These are phyloP conservation scores for Talaromyces sp. DNA, from an alignment of 2,329 filamentous ascomycete genomes.

Conservation along the genomic window DNA sequence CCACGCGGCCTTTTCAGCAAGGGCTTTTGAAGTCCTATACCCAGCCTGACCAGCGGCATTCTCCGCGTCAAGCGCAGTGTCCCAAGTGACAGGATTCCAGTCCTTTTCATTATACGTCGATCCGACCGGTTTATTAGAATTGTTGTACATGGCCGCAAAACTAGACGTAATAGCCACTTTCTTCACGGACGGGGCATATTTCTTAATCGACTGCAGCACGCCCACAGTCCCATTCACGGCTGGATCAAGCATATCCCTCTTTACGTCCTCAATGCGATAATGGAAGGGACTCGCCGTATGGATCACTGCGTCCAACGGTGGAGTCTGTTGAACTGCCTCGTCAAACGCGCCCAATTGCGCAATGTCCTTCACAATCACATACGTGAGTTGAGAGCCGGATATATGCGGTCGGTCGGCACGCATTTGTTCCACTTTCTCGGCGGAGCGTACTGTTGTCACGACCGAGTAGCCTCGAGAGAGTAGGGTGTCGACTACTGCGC, in stretches of 20 bases:
- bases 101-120: slow-evolving; percentile 44
- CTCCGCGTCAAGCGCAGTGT: slow-evolving; percentile 31
- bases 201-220: slow-evolving; percentile 21
- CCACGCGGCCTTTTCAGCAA: slow-evolving; percentile 24
- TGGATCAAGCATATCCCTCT: slow-evolving; percentile 25
- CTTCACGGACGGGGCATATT: slow-evolving; percentile 23
- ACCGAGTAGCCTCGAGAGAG: slow-evolving; percentile 19
- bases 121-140: slow-evolving; percentile 22
- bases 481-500: slow-evolving; percentile 20
- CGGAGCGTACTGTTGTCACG: slow-evolving; percentile 25
- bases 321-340: slow-evolving; percentile 21
- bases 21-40: slow-evolving; percentile 50
- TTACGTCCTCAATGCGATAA: slow-evolving; percentile 20
- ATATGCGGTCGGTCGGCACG: slow-evolving; percentile 20
- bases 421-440: slow-evolving; percentile 21
- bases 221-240: slow-evolving; percentile 24
- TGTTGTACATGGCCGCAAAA: slow-evolving; percentile 47
- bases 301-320: slow-evolving; percentile 30
- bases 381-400: slow-evolving; percentile 18
- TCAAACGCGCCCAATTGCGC: slow-evolving; percentile 30
- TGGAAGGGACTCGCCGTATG: slow-evolving; percentile 25
- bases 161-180: slow-evolving; percentile 50
- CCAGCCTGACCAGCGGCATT: slow-evolving; percentile 20
- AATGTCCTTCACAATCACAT: slow-evolving; percentile 28
- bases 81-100: slow-evolving; percentile 47